A percentile compares a stretch with the other conserved stretches of the same genome.
Conservation (phyloP, 2,329 filamentous ascomycete genomes). For the Venturia effusa region DNA sequence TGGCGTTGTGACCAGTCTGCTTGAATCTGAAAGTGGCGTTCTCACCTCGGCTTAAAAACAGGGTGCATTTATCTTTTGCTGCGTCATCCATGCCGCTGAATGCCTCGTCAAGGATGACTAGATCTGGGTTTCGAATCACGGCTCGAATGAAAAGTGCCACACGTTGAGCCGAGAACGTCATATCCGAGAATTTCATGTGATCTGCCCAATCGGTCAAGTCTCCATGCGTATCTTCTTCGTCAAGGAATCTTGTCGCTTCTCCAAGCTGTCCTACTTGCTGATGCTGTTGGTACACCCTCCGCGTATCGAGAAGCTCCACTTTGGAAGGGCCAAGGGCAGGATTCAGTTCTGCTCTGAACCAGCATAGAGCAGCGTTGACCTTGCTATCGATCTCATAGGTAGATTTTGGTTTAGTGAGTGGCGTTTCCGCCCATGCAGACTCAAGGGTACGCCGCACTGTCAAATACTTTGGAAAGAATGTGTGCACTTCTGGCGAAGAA, state of each 20-base stretch:
- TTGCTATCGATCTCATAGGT: constrained; percentile 43
- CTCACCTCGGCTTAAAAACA: constrained; percentile 54
- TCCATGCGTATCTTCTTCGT: background rate
- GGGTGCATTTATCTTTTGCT: constrained; percentile 75
- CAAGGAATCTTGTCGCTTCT: background rate
- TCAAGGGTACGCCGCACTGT: constrained; percentile 66
- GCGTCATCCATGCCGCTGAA: constrained; percentile 39
- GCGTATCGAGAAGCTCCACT: constrained; percentile 6
- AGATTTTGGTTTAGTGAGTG: constrained; percentile 58
- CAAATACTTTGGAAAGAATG: constrained; percentile 74
- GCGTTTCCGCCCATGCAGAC: constrained; percentile 85
- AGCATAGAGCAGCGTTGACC: constrained; percentile 59
- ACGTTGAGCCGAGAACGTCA: constrained; percentile 74
- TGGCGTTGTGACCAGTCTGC: no score
- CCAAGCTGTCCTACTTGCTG: background rate
- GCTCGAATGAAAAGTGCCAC: constrained; percentile 66
- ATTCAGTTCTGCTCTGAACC: constrained; percentile 72
- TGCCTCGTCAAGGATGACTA: constrained; percentile 41
- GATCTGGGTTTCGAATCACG: constrained; percentile 33
- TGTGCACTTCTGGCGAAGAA: constrained; percentile 86
- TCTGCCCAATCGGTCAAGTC: constrained; percentile 49
- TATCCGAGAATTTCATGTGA: constrained; percentile 56
- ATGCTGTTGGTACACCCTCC: background rate
- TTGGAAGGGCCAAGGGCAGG: constrained; percentile 27
- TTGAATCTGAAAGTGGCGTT: constrained; percentile 19